Conservation (phyloP, 139 green algal species). For the Chlorella sp. region DNA sequence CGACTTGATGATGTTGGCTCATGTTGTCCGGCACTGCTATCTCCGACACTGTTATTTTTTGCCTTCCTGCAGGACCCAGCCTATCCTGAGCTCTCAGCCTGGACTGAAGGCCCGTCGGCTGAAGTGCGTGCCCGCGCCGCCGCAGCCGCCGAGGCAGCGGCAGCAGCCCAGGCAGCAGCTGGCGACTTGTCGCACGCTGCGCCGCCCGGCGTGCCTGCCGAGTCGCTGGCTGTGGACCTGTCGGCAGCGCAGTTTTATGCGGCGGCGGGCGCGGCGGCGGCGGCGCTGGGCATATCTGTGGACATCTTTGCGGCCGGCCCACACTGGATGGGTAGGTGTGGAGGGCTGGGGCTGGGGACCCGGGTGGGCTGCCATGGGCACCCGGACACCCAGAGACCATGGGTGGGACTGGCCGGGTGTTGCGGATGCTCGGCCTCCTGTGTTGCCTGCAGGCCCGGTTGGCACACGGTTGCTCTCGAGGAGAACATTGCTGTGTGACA, state of each 20-base stretch:
- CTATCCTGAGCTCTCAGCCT: slow-evolving; percentile 38
- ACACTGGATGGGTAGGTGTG: slow-evolving; percentile 13
- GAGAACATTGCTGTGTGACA: background rate
- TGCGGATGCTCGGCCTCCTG: too few relatives aligned
- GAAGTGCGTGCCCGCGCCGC: background rate
- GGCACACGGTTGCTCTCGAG: background rate
- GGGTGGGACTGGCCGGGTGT: too few relatives aligned
- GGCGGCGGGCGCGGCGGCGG: slow-evolving; percentile 71
- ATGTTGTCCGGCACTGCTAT: too few relatives aligned
- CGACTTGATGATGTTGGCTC: too few relatives aligned
- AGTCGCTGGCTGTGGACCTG: slow-evolving; percentile 22
- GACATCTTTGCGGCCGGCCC: slow-evolving; percentile 77
- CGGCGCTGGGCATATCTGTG: slow-evolving; percentile 75
- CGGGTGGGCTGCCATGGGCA: too few relatives aligned
- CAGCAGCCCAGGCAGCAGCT: too few relatives aligned
- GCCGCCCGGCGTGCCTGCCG: background rate
- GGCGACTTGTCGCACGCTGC: slow-evolving; percentile 24
- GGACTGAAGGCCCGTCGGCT: background rate
- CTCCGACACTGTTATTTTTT: too few relatives aligned
- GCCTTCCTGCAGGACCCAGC: slow-evolving; percentile 16
- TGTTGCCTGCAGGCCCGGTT: background rate
- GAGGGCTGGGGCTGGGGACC: background rate
- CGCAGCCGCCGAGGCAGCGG: background rate
- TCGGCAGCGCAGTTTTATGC: slow-evolving; percentile 69
- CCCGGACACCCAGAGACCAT: too few relatives aligned